Base-by-base conservation (phyloP, 1,139 yeast genomes). In the Geotrichum europaeum region DNA sequence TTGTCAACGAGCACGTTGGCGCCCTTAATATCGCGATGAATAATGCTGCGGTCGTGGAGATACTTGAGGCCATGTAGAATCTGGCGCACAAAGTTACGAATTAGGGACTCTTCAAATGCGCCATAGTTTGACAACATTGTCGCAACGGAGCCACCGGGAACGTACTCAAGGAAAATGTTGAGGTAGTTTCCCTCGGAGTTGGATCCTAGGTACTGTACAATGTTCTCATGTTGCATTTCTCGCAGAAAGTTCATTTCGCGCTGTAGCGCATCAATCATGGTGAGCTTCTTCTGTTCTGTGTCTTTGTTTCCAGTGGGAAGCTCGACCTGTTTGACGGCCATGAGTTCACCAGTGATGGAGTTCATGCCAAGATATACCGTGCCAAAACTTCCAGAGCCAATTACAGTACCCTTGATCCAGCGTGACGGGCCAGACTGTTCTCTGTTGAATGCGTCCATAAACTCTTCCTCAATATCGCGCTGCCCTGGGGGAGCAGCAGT, bases 321-420 rank as follows among this genome's bases (percentile, higher is more conserved):
- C 52, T 87, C 87, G 0, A 94, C 97, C 72, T 92, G 97, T 69
- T 94, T 94, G 15, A 94, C 97, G 0, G 98, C 99, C 96, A 94
- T 90, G 60, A 94, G 78, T 70, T 91, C 98, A 52, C 99, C 99
- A 0, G 96, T 91, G 53, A 86, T 76, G 0, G 96, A 89, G 70
- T 91, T 90, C 86, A 94, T 85, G 0, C 97, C 99, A 52, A 94
- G 78, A 66, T 87, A 92, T 1, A 94, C 99, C 2, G 90, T 86
- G 43, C 98, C 99, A 77, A 91, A 94, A 65, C 96, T 87, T 2
- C 99, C 99, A 2, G 96, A 86, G 0, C 99, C 99, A 66, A 94
- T 90, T 52, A 92, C 78, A 0, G 96, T 89, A 32, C 99, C 99
- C 69, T 87, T 87, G 57, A 91, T 80, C 98, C 98, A 94, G 55